These are phyloP conservation scores for Fonsecaea multimorphosa DNA, from an alignment of 2,329 filamentous ascomycete genomes.

Conservation along the genomic window DNA sequence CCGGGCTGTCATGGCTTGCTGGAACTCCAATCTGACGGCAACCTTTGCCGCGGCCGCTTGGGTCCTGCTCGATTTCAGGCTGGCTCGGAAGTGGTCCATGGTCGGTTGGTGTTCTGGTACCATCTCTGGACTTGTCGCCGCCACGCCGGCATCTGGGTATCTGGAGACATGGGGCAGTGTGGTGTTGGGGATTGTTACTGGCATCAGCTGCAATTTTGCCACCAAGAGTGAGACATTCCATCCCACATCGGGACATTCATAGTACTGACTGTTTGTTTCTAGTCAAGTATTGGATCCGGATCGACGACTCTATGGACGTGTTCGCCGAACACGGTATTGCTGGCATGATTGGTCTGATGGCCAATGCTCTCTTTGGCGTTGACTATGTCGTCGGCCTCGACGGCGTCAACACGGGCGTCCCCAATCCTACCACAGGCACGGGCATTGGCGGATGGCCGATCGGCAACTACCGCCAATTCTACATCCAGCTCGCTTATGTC, in stretches of 20 bases:
- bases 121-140: constrained; percentile 85
- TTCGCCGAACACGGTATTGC: constrained; percentile 89
- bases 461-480: constrained; percentile 72
- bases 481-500: constrained; percentile 73
- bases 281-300: constrained; percentile 75
- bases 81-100: constrained; percentile 93
- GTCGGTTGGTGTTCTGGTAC: constrained; percentile 91
- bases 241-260: neutral
- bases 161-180: constrained; percentile 63
- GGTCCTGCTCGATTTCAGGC: constrained; percentile 93
- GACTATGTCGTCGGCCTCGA: constrained; percentile 77
- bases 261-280: neutral
- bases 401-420: constrained; percentile 61
- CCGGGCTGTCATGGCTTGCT: constrained; percentile 93
- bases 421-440: constrained; percentile 47
- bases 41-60: constrained; percentile 92
- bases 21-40: constrained; percentile 94
- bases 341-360: constrained; percentile 78
- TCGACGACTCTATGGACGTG: constrained; percentile 88
- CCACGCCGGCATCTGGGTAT: constrained; percentile 77
- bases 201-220: constrained; percentile 77
- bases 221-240: constrained; percentile 72
- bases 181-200: constrained; percentile 66
- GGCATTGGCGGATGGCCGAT: constrained; percentile 71
- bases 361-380: constrained; percentile 78